Evolutionary conservation across 768 basidiomycete genomes (phyloP).

Genomic region (Lentinula raphanica): DNA sequence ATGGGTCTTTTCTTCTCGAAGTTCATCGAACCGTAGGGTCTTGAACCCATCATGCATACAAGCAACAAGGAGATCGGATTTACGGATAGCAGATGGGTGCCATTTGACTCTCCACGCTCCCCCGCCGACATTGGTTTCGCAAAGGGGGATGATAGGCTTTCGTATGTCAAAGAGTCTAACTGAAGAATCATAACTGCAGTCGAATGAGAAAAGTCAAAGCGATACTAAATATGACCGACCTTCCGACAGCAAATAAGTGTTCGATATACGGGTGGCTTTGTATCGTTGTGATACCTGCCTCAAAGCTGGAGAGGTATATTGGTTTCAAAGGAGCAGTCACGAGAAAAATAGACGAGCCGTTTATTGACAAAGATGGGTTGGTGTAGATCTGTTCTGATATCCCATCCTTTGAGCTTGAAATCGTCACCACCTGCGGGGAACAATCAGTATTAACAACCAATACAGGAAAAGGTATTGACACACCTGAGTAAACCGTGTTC

Average conservation of each 20-base stretch:
- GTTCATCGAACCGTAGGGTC: slow-evolving; percentile 48
- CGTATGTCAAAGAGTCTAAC: slow-evolving; percentile 83
- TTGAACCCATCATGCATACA: slow-evolving; percentile 99
- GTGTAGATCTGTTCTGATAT: slow-evolving; percentile 59
- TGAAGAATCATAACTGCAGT: slow-evolving; percentile 71
- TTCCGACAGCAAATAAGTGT: slow-evolving; percentile 85
- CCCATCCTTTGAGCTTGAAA: slow-evolving; percentile 86
- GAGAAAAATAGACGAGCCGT: slow-evolving; percentile 35
- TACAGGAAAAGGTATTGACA: slow-evolving; percentile 8
- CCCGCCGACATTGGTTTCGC: slow-evolving; percentile 62
- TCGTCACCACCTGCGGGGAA: slow-evolving; percentile 82
- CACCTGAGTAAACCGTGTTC: slow-evolving; percentile 81
- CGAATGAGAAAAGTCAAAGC: neutral
- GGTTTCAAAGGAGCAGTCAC: too few relatives aligned
- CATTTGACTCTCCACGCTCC: slow-evolving; percentile 96
- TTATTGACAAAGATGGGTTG: slow-evolving; percentile 69
- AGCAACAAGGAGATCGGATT: slow-evolving; percentile 78
- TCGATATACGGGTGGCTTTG: slow-evolving; percentile 78
- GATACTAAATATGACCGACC: slow-evolving; percentile 38
- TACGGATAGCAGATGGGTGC: slow-evolving; percentile 72
- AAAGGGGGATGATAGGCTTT: slow-evolving; percentile 53
- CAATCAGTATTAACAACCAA: neutral
- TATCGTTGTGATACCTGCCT: slow-evolving; percentile 88
- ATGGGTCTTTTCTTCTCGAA: neutral
- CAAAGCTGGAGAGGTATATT: slow-evolving; percentile 52